phyloP scores from a whole-genome alignment of 768 basidiomycete genomes.

The Kwoniella sp. region DNA sequence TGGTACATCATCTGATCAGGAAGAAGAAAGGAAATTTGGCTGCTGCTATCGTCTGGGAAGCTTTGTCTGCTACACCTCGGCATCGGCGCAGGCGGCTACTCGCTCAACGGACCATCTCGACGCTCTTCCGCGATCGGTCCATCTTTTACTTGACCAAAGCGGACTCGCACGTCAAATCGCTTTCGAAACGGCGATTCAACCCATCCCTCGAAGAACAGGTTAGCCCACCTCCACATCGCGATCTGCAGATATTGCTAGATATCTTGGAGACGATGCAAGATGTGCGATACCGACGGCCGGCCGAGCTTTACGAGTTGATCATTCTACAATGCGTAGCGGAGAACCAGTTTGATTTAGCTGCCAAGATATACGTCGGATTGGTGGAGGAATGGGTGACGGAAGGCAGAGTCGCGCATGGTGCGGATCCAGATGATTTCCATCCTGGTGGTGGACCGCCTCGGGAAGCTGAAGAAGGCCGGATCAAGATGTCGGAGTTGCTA shows the following conservation, averaged over 20 bases:
- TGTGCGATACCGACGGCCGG: slow-evolving; percentile 35
- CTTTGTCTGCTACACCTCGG: not conserved
- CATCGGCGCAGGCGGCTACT: slow-evolving; percentile 10
- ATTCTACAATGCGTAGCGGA: slow-evolving; percentile 38
- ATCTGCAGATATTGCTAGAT: slow-evolving; percentile 4
- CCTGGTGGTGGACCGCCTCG: slow-evolving; percentile 47
- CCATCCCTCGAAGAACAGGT: slow-evolving; percentile 10
- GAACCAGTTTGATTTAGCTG: slow-evolving; percentile 42
- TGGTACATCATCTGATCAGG: slow-evolving; percentile 29
- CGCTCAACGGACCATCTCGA: slow-evolving; percentile 2
- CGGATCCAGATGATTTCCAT: slow-evolving; percentile 40
- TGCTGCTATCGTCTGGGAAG: slow-evolving; percentile 14
- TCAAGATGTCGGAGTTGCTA: slow-evolving; percentile 18
- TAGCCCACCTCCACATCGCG: slow-evolving; percentile 9
- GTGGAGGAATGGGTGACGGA: slow-evolving; percentile 57
- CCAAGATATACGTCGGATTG: slow-evolving; percentile 53
- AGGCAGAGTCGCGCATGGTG: slow-evolving; percentile 52
- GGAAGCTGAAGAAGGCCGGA: slow-evolving; percentile 4
- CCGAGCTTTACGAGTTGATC: slow-evolving; percentile 35
- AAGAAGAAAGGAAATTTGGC: slow-evolving; percentile 17
- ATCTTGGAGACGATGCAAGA: slow-evolving; percentile 31
- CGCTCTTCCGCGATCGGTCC: slow-evolving; percentile 11
- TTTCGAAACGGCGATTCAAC: not conserved
- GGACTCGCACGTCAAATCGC: not conserved
- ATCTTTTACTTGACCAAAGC: slow-evolving; percentile 2